Evolutionary conservation across 2,329 filamentous ascomycete species (phyloP).

Genomic region (Aureobasidium sp.): DNA sequence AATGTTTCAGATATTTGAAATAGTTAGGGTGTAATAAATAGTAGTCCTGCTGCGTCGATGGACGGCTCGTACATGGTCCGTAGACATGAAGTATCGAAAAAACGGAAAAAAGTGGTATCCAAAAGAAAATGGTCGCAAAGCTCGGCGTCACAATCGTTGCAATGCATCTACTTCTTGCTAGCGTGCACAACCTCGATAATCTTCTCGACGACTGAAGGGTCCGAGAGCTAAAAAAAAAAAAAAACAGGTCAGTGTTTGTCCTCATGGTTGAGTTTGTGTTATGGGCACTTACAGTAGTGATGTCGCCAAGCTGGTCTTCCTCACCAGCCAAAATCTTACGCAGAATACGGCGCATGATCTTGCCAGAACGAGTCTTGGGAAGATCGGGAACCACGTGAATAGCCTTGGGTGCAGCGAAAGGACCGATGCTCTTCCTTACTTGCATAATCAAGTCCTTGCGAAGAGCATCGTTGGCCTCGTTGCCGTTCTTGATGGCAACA

Average conservation of each 20-base stretch:
- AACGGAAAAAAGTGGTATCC: conserved; percentile 8
- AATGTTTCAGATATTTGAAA: not conserved
- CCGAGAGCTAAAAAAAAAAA: conserved; percentile 58
- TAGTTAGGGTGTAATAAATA: not conserved
- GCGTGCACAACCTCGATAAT: conserved; percentile 78
- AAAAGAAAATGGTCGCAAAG: not conserved
- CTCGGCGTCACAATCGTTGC: not conserved
- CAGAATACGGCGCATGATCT: conserved; percentile 97
- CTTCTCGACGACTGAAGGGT: conserved; percentile 79
- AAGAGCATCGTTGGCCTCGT: conserved; percentile 66
- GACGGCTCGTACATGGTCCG: not conserved
- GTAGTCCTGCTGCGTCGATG: not conserved
- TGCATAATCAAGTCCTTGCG: conserved; percentile 92
- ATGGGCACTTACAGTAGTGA: conserved; percentile 62
- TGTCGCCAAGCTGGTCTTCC: conserved; percentile 94
- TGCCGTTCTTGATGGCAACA: conserved; percentile 80
- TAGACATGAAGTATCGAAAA: not conserved
- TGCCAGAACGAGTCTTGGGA: conserved; percentile 93
- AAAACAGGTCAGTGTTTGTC: conserved; percentile 4
- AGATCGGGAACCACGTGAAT: conserved; percentile 87
- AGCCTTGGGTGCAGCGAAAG: conserved; percentile 92
- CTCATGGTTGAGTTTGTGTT: not conserved
- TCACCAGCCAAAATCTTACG: conserved; percentile 96
- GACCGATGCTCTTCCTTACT: conserved; percentile 94
- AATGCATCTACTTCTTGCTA: conserved; percentile 26